Conservation (phyloP, 75 land plant genomes). For the Adiantum capillusveneris region DNA sequence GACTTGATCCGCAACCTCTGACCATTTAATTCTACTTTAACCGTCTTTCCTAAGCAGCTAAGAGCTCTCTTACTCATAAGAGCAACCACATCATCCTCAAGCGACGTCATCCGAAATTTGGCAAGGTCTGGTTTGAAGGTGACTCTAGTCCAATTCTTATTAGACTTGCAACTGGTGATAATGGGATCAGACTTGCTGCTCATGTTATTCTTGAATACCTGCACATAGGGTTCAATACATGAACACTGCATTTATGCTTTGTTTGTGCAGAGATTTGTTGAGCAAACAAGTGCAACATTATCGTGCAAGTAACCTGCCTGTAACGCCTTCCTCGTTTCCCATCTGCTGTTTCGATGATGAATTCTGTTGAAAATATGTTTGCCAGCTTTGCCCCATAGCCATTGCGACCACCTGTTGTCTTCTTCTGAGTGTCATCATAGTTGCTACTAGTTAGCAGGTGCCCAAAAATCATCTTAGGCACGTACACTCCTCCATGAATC, state of each 20-base stretch:
- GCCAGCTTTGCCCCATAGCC: conserved; percentile 89
- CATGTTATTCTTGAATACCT: conserved; percentile 94
- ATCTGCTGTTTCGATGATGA: conserved; percentile 91
- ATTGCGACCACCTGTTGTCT: conserved; percentile 96
- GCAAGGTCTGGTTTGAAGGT: conserved; percentile 92
- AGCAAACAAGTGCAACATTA: too few species aligned
- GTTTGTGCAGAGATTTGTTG: too few species aligned
- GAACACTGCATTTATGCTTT: too few species aligned
- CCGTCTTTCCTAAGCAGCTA: conserved; percentile 77
- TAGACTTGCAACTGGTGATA: conserved; percentile 67
- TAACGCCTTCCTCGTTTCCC: conserved; percentile 77
- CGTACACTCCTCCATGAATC: conserved; percentile 83
- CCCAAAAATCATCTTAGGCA: conserved; percentile 95
- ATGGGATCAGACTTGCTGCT: conserved; percentile 62
- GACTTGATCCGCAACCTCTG: conserved; percentile 61
- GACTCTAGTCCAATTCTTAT: conserved; percentile 94
- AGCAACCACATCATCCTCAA: conserved; percentile 88
- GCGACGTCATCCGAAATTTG: conserved; percentile 82
- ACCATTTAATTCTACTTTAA: conserved; percentile 92
- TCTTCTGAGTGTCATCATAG: conserved; percentile 85
- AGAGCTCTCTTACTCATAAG: conserved; percentile 93
- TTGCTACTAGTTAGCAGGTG: conserved; percentile 92
- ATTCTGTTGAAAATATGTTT: conserved; percentile 93
- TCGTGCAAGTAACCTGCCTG: conserved; percentile 60
- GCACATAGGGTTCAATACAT: too few species aligned